Evolutionary conservation across 148 eudicot species (phyloP).

Genomic region (Suaeda aralocaspica): DNA sequence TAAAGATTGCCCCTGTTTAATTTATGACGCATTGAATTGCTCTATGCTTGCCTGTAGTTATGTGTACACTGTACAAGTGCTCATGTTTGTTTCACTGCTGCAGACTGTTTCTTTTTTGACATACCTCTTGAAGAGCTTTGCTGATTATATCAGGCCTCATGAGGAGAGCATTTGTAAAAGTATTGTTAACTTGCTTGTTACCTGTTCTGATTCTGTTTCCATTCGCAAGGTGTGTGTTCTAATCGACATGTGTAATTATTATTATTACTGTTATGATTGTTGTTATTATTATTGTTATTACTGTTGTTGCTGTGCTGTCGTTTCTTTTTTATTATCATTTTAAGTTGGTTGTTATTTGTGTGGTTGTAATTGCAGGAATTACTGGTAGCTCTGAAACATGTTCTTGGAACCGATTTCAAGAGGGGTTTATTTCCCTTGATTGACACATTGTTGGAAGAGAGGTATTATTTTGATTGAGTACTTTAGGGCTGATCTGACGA

Average conservation of each 20-base stretch:
- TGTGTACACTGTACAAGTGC: not conserved
- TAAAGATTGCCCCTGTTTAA: not conserved
- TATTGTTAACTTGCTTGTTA: constrained; percentile 91
- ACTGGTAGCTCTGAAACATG: constrained; percentile 88
- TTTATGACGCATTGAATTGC: not conserved
- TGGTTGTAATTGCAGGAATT: constrained; percentile 50
- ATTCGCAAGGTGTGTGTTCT: constrained; percentile 61
- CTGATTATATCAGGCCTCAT: constrained; percentile 85
- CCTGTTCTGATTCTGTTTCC: constrained; percentile 96
- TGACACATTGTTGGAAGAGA: constrained; percentile 90
- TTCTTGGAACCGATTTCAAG: constrained; percentile 94
- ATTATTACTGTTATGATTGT: not conserved
- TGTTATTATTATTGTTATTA: not conserved
- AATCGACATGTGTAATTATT: too few species aligned
- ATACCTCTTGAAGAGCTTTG: constrained; percentile 89
- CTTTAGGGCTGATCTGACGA: not conserved
- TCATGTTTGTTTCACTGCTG: constrained; percentile 27
- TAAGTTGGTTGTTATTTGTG: constrained; percentile 8
- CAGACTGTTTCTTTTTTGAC: constrained; percentile 97
- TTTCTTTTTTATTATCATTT: not conserved
- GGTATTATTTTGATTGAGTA: constrained; percentile 34
- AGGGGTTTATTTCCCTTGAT: constrained; percentile 93
- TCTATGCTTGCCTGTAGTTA: not conserved
- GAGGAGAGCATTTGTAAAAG: constrained; percentile 98
- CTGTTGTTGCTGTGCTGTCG: not conserved